Conservation (phyloP, 768 basidiomycete species). For the Suillus spraguei region DNA sequence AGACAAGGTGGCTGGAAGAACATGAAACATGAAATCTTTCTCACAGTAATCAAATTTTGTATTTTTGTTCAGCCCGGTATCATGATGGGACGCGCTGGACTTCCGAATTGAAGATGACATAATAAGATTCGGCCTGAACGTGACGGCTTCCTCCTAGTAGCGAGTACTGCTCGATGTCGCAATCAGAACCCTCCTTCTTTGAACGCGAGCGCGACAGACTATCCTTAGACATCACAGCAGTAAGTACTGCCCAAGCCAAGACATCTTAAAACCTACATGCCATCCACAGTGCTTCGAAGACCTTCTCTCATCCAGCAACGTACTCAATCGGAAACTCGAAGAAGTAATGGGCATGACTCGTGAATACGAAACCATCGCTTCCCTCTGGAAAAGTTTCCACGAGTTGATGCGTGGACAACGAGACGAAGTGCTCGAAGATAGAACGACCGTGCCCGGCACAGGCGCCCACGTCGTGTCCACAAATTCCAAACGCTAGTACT, state of each 20-base stretch:
- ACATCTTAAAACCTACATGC: neutral
- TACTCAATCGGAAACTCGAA: slow-evolving; percentile 87
- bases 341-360: slow-evolving; percentile 91
- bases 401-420: slow-evolving; percentile 66
- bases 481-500: slow-evolving; percentile 25
- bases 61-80: too few relatives aligned
- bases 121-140: neutral
- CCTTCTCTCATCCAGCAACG: slow-evolving; percentile 80
- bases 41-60: too few relatives aligned
- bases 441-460: slow-evolving; percentile 60
- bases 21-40: too few relatives aligned
- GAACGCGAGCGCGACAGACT: slow-evolving; percentile 80
- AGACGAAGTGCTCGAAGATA: slow-evolving; percentile 32
- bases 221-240: slow-evolving; percentile 71
- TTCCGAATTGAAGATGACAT: neutral
- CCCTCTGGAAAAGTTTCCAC: slow-evolving; percentile 82
- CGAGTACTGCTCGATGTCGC: slow-evolving; percentile 24
- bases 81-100: too few relatives aligned
- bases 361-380: slow-evolving; percentile 88
- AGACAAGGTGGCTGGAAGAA: too few relatives aligned
- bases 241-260: slow-evolving; percentile 34
- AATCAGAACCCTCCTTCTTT: slow-evolving; percentile 61
- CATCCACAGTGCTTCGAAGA: slow-evolving; percentile 82
- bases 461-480: slow-evolving; percentile 62
- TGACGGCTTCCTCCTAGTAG: neutral